Base-by-base conservation (phyloP, 768 basidiomycete species). In the Boletus sensibilis region DNA sequence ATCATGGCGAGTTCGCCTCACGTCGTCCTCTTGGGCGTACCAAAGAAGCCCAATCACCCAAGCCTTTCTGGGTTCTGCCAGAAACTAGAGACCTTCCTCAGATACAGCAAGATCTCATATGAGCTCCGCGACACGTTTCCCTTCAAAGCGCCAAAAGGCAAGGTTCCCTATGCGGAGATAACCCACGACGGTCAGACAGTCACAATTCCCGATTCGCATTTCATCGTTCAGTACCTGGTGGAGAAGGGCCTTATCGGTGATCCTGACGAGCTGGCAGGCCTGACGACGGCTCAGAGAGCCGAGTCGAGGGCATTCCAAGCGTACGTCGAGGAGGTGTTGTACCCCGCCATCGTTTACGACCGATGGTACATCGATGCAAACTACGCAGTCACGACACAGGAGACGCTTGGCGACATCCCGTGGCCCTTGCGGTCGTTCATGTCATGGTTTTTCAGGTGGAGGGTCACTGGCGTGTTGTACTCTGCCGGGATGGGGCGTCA, bases 261-360 rank as follows among this genome's bases (percentile, higher is more conserved):
- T 43, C 70, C 68, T 4, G 72, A 73, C 38, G 55, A 63, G 5
- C 33, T 59, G 18, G 72, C 68, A 0, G 58, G 57, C 8, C 41
- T 73, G 56, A 67, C 73, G 5, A 14, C 62, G 1, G 58, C 31
- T 21, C 70, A 74, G 55, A 64, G 21, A 46, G 72, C 64, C 43
- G 72, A 73, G 45, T 73, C 73, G 25, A 62, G 73, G 53, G 73
- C 73, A 16, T 72, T 70, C 50, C 71, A 73, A 33, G 70, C 62
- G 13, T 73, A 64, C 42, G 23, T 73, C 27, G 72, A 73, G 52
- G 72, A 73, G 31, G 8, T 65, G 46, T 11, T 74, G 55, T 73
- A 73, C 31, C 14, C 33, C 25, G 66, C 70, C 18, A 39, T 73
- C 47, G 54, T 73, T 2, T 64, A 64, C 47, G 66, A 71, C 51